Percentiles rank a stretch among this genome's conserved stretches.
These are phyloP conservation scores for Fusarium tjaetaba DNA, from an alignment of 2,329 filamentous ascomycete species.

Conservation along the genomic window DNA sequence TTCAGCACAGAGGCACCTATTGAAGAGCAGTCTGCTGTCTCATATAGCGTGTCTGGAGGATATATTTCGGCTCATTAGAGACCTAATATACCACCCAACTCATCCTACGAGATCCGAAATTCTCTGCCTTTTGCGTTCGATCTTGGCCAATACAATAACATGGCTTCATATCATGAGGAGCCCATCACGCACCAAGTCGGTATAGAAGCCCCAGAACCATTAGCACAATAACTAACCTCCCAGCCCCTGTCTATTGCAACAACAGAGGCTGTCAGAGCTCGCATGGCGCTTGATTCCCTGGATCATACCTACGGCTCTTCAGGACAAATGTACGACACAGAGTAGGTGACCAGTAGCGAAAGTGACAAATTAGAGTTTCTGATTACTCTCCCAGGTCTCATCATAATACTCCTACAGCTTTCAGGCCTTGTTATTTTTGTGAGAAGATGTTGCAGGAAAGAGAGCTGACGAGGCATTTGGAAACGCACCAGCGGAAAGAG, in stretches of 20 bases:
- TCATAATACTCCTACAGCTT: background rate
- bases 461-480: background rate
- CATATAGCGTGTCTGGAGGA: background rate
- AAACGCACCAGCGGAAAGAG: background rate
- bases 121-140: background rate
- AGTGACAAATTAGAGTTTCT: background rate
- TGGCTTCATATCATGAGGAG: background rate
- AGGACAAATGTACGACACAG: background rate
- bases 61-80: background rate
- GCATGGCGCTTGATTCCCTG: background rate
- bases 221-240: background rate
- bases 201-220: background rate
- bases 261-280: background rate
- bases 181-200: no score
- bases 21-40: background rate
- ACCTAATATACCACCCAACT: background rate
- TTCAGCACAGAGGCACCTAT: background rate
- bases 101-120: background rate
- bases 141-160: background rate
- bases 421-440: background rate
- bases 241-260: background rate
- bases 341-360: background rate
- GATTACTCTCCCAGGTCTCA: background rate
- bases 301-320: background rate
- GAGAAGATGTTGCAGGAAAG: background rate